Conservation (phyloP, 768 basidiomycete genomes). For the Russula virescens region DNA sequence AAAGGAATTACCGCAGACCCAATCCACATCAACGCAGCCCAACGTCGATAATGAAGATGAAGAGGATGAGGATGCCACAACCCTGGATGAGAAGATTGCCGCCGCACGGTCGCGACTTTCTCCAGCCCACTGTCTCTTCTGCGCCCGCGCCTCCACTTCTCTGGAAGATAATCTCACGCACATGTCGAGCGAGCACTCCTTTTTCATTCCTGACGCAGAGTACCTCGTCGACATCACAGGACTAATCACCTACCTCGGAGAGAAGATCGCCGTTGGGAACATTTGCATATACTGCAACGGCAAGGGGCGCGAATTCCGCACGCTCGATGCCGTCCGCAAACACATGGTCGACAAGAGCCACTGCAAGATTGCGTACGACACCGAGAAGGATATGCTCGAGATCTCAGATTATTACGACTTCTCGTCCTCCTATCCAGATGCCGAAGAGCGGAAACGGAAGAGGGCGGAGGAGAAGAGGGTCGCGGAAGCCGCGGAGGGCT, state of each 20-base stretch:
- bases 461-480: conserved; percentile 12
- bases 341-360: conserved; percentile 97
- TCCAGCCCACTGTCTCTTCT: conserved; percentile 80
- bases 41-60: conserved; percentile 28
- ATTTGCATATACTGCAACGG: conserved; percentile 89
- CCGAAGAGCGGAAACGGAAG: conserved; percentile 29
- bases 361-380: conserved; percentile 92
- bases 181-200: conserved; percentile 85
- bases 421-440: conserved; percentile 64
- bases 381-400: conserved; percentile 74
- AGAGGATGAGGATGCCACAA: conserved; percentile 27
- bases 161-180: conserved; percentile 70
- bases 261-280: conserved; percentile 91
- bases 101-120: conserved; percentile 61
- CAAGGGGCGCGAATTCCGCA: conserved; percentile 73
- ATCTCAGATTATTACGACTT: conserved; percentile 95
- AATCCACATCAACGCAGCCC: conserved; percentile 26
- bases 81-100: conserved; percentile 72
- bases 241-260: conserved; percentile 78
- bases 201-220: conserved; percentile 93
- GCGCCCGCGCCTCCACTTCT: conserved; percentile 44
- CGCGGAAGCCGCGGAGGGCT: conserved; percentile 28
- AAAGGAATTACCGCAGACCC: background rate
- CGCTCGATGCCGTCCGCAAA: conserved; percentile 81
- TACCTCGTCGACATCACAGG: conserved; percentile 82